These are phyloP conservation scores for Penicillium sp. DNA, from an alignment of 2,329 filamentous ascomycete species.

Conservation along the genomic window DNA sequence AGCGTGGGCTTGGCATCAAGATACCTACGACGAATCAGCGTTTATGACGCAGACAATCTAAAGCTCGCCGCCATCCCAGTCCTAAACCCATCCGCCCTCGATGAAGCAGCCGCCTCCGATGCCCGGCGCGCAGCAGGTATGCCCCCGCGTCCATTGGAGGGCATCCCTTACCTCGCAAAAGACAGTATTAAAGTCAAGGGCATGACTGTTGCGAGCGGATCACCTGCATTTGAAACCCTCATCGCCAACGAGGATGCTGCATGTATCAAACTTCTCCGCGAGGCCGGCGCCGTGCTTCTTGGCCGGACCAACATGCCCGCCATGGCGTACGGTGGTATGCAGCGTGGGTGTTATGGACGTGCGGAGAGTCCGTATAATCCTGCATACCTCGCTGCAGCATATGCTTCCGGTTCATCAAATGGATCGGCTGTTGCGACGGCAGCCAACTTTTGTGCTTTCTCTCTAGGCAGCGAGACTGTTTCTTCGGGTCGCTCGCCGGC, in stretches of 20 bases:
- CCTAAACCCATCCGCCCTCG: constrained; percentile 48
- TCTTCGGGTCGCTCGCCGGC: constrained; percentile 58
- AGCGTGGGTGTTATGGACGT: constrained; percentile 57
- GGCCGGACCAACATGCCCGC: constrained; percentile 62
- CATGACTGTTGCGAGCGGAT: constrained; percentile 56
- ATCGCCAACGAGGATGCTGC: constrained; percentile 55
- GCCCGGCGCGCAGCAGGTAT: constrained; percentile 42
- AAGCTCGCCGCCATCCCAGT: constrained; percentile 52
- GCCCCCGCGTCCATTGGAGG: constrained; percentile 48
- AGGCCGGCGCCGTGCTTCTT: constrained; percentile 53
- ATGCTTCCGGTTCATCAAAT: constrained; percentile 59
- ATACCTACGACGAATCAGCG: constrained; percentile 51
- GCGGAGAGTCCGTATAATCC: constrained; percentile 59
- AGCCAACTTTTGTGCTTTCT: constrained; percentile 54
- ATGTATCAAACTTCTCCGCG: constrained; percentile 49
- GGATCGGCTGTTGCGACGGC: constrained; percentile 55
- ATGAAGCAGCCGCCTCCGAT: constrained; percentile 52
- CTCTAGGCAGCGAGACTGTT: constrained; percentile 57
- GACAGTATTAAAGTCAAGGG: constrained; percentile 57
- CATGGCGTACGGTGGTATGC: constrained; percentile 60
- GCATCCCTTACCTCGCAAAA: constrained; percentile 60
- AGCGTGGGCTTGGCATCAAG: constrained; percentile 49
- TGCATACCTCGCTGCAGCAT: constrained; percentile 55
- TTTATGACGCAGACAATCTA: constrained; percentile 46
- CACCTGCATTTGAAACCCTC: constrained; percentile 54